These are phyloP conservation scores for Tagetes patula DNA, from an alignment of 129 eudicot genomes.

Conservation along the genomic window DNA sequence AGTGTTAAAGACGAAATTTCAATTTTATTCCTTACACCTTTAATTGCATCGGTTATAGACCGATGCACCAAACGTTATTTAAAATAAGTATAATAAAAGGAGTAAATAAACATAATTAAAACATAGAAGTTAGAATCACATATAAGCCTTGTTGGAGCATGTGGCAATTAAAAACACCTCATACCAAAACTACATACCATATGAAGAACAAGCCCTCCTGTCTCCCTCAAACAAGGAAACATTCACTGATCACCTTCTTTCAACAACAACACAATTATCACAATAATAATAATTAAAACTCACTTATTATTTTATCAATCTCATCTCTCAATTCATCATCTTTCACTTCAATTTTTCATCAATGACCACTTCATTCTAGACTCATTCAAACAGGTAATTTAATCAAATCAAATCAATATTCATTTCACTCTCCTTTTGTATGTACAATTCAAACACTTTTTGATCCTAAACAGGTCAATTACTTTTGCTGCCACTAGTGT, in stretches of 20 bases:
- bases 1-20: too few relatives aligned
- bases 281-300: too few relatives aligned
- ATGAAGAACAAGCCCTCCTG: conserved; percentile 32
- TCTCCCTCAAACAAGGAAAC: conserved; percentile 22
- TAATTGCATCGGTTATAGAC: too few relatives aligned
- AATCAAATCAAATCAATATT: background rate
- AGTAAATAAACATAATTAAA: too few relatives aligned
- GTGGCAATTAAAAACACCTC: conserved; percentile 26
- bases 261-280: too few relatives aligned
- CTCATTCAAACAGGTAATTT: conserved; percentile 27
- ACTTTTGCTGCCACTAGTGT: conserved; percentile 1
- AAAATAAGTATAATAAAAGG: too few relatives aligned
- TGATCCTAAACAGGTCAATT: conserved; percentile 1
- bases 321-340: conserved; percentile 22
- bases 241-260: conserved; percentile 13
- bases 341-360: conserved; percentile 13
- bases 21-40: too few relatives aligned
- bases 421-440: background rate
- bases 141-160: conserved; percentile 13
- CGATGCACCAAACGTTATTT: too few relatives aligned
- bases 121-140: too few relatives aligned
- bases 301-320: conserved; percentile 12
- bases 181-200: conserved; percentile 44
- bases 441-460: background rate
- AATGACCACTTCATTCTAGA: conserved; percentile 20